Percentiles rank a stretch among this genome's conserved stretches.
phyloP scores from a whole-genome alignment of 345 rosid genomes.

The Corymbia maculata region DNA sequence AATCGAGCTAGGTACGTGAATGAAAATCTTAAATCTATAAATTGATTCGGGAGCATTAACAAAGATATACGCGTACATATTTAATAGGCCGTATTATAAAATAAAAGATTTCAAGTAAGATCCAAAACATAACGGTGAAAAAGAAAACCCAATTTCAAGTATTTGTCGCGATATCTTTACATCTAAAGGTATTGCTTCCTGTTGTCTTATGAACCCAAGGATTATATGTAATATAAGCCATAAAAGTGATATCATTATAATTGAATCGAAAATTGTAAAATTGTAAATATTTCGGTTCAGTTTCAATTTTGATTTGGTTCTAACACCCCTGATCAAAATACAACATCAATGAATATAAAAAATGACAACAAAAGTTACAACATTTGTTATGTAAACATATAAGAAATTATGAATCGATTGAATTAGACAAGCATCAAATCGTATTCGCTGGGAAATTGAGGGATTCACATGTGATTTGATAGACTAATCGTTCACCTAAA shows the following conservation, averaged over 20 bases:
- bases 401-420: background rate
- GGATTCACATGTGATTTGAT: background rate
- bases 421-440: background rate
- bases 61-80: background rate
- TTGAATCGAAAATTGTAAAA: background rate
- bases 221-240: background rate
- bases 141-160: background rate
- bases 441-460: background rate
- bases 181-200: background rate
- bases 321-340: background rate
- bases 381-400: background rate
- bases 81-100: background rate
- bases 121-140: background rate
- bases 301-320: too few relatives aligned
- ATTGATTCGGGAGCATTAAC: background rate
- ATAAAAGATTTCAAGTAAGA: background rate
- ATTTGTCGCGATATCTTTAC: background rate
- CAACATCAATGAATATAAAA: background rate
- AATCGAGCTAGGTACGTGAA: background rate
- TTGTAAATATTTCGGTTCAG: background rate
- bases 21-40: background rate
- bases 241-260: background rate
- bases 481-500: background rate
- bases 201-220: background rate
- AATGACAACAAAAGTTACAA: background rate